phyloP scores from a whole-genome alignment of 1,139 yeast genomes.

The Hyphopichia khmerensis region DNA sequence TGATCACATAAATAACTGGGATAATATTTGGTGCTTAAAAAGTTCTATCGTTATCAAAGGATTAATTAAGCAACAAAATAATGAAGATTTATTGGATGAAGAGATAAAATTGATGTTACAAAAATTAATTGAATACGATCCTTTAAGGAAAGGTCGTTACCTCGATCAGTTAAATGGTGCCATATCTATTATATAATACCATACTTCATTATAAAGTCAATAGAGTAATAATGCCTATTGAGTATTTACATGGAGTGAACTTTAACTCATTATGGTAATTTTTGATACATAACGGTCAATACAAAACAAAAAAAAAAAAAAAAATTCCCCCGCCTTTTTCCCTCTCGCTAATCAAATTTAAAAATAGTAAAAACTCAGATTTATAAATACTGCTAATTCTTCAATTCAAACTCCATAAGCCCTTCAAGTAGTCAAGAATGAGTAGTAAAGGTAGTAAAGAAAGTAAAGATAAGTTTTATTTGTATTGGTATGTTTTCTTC shows the following conservation, averaged over 20 bases:
- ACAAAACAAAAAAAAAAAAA: no score
- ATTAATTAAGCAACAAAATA: slow-evolving; percentile 21
- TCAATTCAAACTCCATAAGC: no score
- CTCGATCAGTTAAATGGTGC: slow-evolving; percentile 29
- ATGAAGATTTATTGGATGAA: slow-evolving; percentile 14
- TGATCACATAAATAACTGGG: slow-evolving; percentile 51
- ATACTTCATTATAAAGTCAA: no score
- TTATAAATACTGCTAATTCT: no score
- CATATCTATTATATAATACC: neutral
- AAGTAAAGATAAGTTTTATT: slow-evolving; percentile 21
- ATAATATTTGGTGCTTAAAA: slow-evolving; percentile 71
- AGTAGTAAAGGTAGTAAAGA: neutral
- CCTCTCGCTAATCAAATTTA: neutral
- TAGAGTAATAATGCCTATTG: no score
- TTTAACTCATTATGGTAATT: neutral
- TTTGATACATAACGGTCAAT: neutral
- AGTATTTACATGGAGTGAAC: no score
- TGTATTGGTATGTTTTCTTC: slow-evolving; percentile 27
- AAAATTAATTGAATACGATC: slow-evolving; percentile 60
- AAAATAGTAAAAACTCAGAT: neutral
- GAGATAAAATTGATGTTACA: slow-evolving; percentile 30
- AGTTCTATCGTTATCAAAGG: slow-evolving; percentile 45
- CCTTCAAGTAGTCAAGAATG: neutral
- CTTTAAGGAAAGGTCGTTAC: slow-evolving; percentile 66
- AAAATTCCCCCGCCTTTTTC: neutral